A percentile compares a stretch with the other conserved stretches of the same genome.
These are phyloP conservation scores for Sporothrix luriei DNA, from an alignment of 2,329 filamentous ascomycete genomes.

Conservation along the genomic window DNA sequence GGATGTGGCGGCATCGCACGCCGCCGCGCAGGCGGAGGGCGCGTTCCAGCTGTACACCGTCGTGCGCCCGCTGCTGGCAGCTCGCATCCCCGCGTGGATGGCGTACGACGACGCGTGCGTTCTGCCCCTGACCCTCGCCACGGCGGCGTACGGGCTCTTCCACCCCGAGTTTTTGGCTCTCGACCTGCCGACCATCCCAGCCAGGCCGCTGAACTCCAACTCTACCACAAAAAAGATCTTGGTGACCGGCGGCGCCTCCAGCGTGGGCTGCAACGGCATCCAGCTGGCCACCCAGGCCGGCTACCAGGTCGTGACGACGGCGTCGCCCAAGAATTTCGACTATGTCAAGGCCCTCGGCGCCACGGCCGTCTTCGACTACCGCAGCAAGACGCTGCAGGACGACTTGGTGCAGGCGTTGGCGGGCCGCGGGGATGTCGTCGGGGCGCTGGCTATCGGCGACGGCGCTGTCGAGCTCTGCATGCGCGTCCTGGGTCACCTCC, in stretches of 20 bases:
- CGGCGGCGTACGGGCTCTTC: constrained; percentile 40
- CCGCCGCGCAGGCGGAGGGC: constrained; percentile 6
- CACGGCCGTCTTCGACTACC: constrained; percentile 47
- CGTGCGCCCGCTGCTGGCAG: not conserved
- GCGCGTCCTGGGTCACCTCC: constrained; percentile 17
- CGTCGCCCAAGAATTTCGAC: constrained; percentile 40
- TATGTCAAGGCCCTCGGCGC: constrained; percentile 46
- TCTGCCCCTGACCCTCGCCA: constrained; percentile 40
- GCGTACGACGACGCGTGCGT: constrained; percentile 46
- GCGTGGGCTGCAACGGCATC: constrained; percentile 51
- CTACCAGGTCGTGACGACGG: constrained; percentile 49
- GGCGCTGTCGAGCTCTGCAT: constrained; percentile 22
- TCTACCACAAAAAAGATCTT: constrained; percentile 39
- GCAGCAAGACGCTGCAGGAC: constrained; percentile 30
- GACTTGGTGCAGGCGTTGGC: constrained; percentile 34
- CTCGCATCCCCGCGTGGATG: constrained; percentile 13
- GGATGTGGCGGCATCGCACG: not conserved
- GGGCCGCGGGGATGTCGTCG: constrained; percentile 20
- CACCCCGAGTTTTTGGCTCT: constrained; percentile 37
- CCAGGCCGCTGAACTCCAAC: not conserved
- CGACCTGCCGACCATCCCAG: constrained; percentile 26
- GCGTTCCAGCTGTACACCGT: constrained; percentile 22
- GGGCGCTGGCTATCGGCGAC: constrained; percentile 34
- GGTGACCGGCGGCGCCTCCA: constrained; percentile 50
- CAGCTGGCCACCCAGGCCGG: constrained; percentile 51